Percentiles rank a stretch among this genome's conserved stretches.
These are phyloP conservation scores for Pichia sp. DNA, from an alignment of 1,139 yeast genomes.

Conservation along the genomic window DNA sequence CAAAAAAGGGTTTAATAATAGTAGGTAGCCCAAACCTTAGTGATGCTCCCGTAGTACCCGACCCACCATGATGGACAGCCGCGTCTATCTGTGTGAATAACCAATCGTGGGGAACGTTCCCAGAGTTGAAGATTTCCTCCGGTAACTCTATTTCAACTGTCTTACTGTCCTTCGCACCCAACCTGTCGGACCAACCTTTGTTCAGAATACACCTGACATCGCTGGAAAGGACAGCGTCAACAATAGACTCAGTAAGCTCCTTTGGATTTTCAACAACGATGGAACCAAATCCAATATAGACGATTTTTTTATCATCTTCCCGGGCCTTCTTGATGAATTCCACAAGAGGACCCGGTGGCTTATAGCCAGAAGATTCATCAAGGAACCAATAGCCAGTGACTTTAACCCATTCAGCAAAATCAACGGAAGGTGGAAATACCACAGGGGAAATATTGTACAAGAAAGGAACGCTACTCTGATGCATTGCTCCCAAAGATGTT, in stretches of 20 bases:
- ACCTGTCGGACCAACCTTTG: conserved; percentile 92
- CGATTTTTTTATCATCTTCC: conserved; percentile 56
- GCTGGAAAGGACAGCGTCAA: conserved; percentile 69
- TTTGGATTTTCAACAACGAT: conserved; percentile 83
- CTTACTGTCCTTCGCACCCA: conserved; percentile 30
- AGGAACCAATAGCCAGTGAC: conserved; percentile 97
- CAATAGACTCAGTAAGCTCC: conserved; percentile 68
- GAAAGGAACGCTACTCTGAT: conserved; percentile 78
- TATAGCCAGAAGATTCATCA: conserved; percentile 39
- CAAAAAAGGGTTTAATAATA: conserved; percentile 88
- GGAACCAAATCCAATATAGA: conserved; percentile 93
- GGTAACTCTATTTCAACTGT: conserved; percentile 48
- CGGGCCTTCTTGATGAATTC: conserved; percentile 61
- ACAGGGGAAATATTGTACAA: conserved; percentile 83
- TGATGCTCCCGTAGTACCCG: conserved; percentile 95
- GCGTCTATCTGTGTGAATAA: conserved; percentile 82
- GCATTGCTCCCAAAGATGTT: conserved; percentile 64
- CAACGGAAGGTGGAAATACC: conserved; percentile 87
- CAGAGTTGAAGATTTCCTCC: conserved; percentile 57
- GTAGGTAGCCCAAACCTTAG: conserved; percentile 84
- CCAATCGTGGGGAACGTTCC: conserved; percentile 91
- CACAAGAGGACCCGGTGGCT: conserved; percentile 55
- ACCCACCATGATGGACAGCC: conserved; percentile 96
- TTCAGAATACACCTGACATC: conserved; percentile 82
- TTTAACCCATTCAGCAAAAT: conserved; percentile 88